phyloP scores from a whole-genome alignment of 257 asterid species.

The Galeopsis tetrahit region DNA sequence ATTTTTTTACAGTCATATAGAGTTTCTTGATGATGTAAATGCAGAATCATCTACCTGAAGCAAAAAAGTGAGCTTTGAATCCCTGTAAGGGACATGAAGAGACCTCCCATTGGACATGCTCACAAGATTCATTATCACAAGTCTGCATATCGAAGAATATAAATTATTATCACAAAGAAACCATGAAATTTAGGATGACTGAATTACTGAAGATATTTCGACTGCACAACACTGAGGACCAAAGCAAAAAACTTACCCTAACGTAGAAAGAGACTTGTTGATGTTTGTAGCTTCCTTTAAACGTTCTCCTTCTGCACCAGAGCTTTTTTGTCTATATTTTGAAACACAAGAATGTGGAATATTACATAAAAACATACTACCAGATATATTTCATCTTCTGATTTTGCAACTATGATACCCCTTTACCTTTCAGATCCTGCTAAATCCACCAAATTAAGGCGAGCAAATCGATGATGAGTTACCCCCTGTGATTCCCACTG shows the following conservation, averaged over 20 bases:
- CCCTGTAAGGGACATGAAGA: slow-evolving; percentile 93
- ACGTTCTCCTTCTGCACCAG: slow-evolving; percentile 99
- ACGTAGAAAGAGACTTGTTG: slow-evolving; percentile 94
- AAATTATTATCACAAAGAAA: slow-evolving; percentile 16
- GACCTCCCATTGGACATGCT: slow-evolving; percentile 87
- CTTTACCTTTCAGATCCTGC: slow-evolving; percentile 97
- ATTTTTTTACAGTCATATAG: slow-evolving; percentile 1
- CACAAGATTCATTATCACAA: slow-evolving; percentile 97
- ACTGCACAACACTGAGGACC: slow-evolving; percentile 26
- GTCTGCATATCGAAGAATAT: slow-evolving; percentile 50
- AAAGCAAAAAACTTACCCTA: slow-evolving; percentile 64
- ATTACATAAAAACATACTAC: slow-evolving; percentile 5
- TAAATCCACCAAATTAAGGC: slow-evolving; percentile 94
- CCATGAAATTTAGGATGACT: slow-evolving; percentile 20
- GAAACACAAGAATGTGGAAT: slow-evolving; percentile 27
- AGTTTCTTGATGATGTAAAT: slow-evolving; percentile 28
- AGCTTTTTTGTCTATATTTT: slow-evolving; percentile 87
- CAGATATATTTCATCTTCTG: background rate
- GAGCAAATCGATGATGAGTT: slow-evolving; percentile 90
- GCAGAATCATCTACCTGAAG: slow-evolving; percentile 74
- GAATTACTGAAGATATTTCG: background rate
- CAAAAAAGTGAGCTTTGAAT: slow-evolving; percentile 97
- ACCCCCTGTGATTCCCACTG: slow-evolving; percentile 96
- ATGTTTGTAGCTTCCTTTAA: slow-evolving; percentile 96
- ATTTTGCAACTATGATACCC: slow-evolving; percentile 8